Evolutionary conservation across 805 yeast species (phyloP).

Genomic region (Candida khao-thaluensis): DNA sequence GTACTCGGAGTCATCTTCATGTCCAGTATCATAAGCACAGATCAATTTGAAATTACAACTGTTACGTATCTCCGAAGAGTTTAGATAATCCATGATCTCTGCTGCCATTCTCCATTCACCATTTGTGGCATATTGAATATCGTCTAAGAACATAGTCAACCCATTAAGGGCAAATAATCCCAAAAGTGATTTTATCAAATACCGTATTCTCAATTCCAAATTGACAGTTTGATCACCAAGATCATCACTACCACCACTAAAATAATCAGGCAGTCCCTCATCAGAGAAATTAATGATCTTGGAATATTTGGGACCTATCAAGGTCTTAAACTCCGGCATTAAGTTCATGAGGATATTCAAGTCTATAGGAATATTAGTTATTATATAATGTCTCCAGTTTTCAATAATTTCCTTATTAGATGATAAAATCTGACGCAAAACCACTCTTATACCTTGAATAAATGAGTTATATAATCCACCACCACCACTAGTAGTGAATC

Average conservation of each 20-base stretch:
- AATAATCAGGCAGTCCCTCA: neutral
- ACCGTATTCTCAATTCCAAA: constrained; percentile 41
- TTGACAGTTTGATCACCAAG: constrained; percentile 22
- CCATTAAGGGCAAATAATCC: constrained; percentile 43
- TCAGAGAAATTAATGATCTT: neutral
- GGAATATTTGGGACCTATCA: constrained; percentile 43
- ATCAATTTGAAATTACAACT: constrained; percentile 1
- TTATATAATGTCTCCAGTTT: constrained; percentile 42
- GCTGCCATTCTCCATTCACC: constrained; percentile 28
- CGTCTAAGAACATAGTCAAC: constrained; percentile 46
- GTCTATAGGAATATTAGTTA: constrained; percentile 40
- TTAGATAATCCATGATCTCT: constrained; percentile 26
- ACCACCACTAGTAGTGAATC: constrained; percentile 20
- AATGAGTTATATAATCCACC: constrained; percentile 27
- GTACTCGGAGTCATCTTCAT: neutral
- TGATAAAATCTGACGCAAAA: constrained; percentile 42
- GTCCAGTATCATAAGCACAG: constrained; percentile 5
- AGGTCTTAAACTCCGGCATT: constrained; percentile 44
- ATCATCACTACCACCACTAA: neutral
- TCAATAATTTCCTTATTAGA: constrained; percentile 32
- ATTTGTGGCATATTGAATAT: constrained; percentile 43
- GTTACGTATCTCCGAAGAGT: constrained; percentile 3
- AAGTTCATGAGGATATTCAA: constrained; percentile 38
- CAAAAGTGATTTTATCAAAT: constrained; percentile 42
- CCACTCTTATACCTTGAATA: constrained; percentile 36